Percentiles rank a stretch among this genome's conserved stretches.
phyloP scores from a whole-genome alignment of 345 rosid genomes.

The Alliaria petiolata region DNA sequence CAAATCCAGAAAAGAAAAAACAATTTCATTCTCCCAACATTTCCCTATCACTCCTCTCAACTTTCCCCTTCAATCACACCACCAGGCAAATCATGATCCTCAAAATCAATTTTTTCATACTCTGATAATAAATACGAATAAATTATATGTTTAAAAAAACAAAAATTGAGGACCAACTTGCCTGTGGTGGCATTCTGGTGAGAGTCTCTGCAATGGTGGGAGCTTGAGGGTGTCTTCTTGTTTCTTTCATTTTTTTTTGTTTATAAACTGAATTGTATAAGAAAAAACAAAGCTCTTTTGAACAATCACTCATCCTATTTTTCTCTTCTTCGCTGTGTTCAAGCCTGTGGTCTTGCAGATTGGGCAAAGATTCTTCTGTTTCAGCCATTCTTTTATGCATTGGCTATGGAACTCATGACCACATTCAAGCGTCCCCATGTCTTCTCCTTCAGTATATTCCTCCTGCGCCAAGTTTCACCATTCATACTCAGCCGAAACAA shows the following conservation, averaged over 20 bases:
- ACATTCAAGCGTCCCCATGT: constrained; percentile 70
- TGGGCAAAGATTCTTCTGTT: constrained; percentile 83
- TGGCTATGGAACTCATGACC: constrained; percentile 69
- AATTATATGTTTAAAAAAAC: background rate
- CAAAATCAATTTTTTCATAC: background rate
- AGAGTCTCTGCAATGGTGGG: constrained; percentile 17
- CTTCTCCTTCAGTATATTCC: constrained; percentile 61
- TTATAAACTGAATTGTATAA: constrained; percentile 3
- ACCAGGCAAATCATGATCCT: background rate
- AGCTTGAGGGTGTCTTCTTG: background rate
- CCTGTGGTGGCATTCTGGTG: background rate
- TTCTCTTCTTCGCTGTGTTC: constrained; percentile 36
- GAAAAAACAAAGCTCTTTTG: background rate
- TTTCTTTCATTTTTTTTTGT: constrained; percentile 15
- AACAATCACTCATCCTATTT: constrained; percentile 14
- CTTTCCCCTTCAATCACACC: constrained; percentile 11
- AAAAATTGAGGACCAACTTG: constrained; percentile 7
- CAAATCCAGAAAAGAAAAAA: constrained; percentile 3
- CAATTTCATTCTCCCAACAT: background rate
- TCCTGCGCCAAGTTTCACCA: constrained; percentile 47
- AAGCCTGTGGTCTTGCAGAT: constrained; percentile 81
- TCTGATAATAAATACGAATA: background rate
- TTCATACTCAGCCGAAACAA: background rate
- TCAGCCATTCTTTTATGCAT: constrained; percentile 81
- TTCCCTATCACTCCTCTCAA: background rate